Percentiles rank a stretch among this genome's conserved stretches.
phyloP scores from a whole-genome alignment of 768 basidiomycete species.

The Baorangia bicolor region DNA sequence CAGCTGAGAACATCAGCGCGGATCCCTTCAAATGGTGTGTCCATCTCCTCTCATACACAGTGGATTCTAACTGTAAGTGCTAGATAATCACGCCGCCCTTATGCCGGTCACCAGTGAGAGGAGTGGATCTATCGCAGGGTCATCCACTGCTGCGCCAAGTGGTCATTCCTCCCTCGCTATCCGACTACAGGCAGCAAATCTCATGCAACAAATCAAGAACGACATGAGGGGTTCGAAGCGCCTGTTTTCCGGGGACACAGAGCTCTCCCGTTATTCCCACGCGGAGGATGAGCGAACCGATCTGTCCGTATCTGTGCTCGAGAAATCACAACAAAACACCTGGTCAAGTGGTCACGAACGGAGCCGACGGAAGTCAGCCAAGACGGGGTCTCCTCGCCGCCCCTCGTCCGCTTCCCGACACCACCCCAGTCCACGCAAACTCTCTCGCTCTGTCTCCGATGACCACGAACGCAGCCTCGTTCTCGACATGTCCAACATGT shows the following conservation, averaged over 20 bases:
- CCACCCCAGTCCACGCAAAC: slow-evolving; percentile 44
- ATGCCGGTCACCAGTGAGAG: slow-evolving; percentile 15
- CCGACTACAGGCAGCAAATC: slow-evolving; percentile 69
- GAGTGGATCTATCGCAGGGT: slow-evolving; percentile 23
- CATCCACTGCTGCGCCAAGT: slow-evolving; percentile 34
- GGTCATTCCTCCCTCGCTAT: slow-evolving; percentile 65
- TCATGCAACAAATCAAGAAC: slow-evolving; percentile 85
- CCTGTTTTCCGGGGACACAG: slow-evolving; percentile 66
- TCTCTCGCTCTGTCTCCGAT: slow-evolving; percentile 39
- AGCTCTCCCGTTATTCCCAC: slow-evolving; percentile 42
- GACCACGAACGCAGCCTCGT: slow-evolving; percentile 43
- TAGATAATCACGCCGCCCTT: slow-evolving; percentile 13
- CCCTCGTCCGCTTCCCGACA: slow-evolving; percentile 37
- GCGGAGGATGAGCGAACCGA: slow-evolving; percentile 18
- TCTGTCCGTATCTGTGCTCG: slow-evolving; percentile 7
- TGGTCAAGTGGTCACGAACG: slow-evolving; percentile 34
- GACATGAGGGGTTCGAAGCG: slow-evolving; percentile 72
- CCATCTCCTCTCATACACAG: neutral
- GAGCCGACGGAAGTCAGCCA: slow-evolving; percentile 21
- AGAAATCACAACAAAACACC: slow-evolving; percentile 23
- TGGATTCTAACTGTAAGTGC: neutral
- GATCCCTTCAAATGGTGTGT: slow-evolving; percentile 17
- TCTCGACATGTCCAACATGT: slow-evolving; percentile 44
- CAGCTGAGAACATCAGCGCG: neutral
- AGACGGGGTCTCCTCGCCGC: slow-evolving; percentile 31